Base-by-base conservation (phyloP, 2,329 filamentous ascomycete genomes). In the Emericellopsis atlantica region DNA sequence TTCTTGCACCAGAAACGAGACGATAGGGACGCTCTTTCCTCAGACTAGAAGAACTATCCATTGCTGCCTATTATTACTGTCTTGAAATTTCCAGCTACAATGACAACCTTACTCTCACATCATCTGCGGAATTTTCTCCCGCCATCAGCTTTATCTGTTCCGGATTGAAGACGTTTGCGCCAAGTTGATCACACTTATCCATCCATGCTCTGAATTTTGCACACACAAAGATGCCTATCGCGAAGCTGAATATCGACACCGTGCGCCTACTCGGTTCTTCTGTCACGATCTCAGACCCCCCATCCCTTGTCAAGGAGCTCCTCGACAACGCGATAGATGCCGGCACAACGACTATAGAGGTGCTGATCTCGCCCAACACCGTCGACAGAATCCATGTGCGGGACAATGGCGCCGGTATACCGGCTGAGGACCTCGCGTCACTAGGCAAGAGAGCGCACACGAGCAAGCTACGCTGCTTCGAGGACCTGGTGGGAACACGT, bases 291-390 rank as follows among this genome's bases (percentile, higher is more conserved):
- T 65, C 70, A 5, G 73, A 74, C 7, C 70, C 83, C 0, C 60
- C 66, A 11, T 70, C 73, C 10, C 61, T 85, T 3, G 72, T 87
- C 49, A 89, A 89, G 53, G 84, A 89, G 57, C 74, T 89, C 4
- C 58, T 89, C 26, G 84, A 89, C 49, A 89, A 90, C 56, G 70
- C 82, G 35, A 69, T 89, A 16, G 84, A 90, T 56, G 81, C 83
- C 7, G 65, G 70, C 40, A 81, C 84, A 11, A 81, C 72, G 2
- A 70, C 69, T 2, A 65, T 90, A 43, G 74, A 83, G 40, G 62
- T 89, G 21, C 61, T 74, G 23, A 65, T 87, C 12, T 73, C 80
- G 4, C 50, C 67, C 34, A 79, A 88, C 52, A 80, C 79, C 0
- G 55, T 88, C 40, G 79, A 84, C 55, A 72, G 69, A 40, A 72